Base-by-base conservation (phyloP, 257 asterid species). In the Nicotiana obtusifolia region DNA sequence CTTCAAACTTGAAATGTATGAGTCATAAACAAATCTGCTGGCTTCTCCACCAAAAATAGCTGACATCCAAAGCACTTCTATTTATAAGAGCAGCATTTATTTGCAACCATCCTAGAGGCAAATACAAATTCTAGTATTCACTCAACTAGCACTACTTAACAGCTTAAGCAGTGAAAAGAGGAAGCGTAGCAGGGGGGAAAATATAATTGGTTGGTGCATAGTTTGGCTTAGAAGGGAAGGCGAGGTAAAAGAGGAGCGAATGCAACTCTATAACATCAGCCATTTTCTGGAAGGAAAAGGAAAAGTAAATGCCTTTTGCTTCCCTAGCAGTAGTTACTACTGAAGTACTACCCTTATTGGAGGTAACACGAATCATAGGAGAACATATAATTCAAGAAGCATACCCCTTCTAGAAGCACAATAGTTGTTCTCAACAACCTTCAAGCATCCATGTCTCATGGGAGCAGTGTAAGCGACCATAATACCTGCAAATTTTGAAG, bases 351-450 rank as follows among this genome's bases (percentile, higher is more conserved):
- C 49, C 57, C 84, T 64, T 76, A 37, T 60, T 19, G 67, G 41
- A 83, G 80, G 81, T 80, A 59, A 73, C 16, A 73, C 49, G 67
- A 37, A 54, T 59, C 64, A n/a, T 78, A 60, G 81, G 49, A 80
- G 64, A 84, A 60, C 26, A 17, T 20, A 57, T 24, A 71, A 82
- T n/a, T 30, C 77, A 84, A 69, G 67, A 76, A 68, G 54, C 69
- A 37, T 90, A 95, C 98, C 98, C 85, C 97, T 92, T 85, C 97
- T 91, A 79, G 98, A 95, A 84, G 98, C 91, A 82, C 99, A 95
- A 80, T 90, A 94, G 83, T 89, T 89, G 83, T 94, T 95, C 86
- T 95, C 98, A 62, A 95, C 99, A 81, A 94, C 95, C 86, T 91
- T 95, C 94, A 95, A 90, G 93, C 98, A 95, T 86, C 92, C 92